Base-by-base conservation (phyloP, 1,284 basidiomycete species). In the Quambalaria eucalypti region DNA sequence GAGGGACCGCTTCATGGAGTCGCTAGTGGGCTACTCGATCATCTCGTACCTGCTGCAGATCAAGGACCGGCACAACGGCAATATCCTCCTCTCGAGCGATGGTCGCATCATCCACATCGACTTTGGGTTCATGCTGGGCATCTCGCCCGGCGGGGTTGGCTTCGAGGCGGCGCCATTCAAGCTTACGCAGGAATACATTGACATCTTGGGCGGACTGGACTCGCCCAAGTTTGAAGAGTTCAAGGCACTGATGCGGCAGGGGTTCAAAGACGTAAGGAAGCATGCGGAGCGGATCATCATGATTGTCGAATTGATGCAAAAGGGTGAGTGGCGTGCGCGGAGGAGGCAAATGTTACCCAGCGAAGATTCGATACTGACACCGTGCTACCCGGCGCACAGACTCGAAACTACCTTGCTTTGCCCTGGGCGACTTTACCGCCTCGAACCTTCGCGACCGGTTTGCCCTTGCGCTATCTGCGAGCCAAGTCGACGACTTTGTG, bases 101-200 rank as follows among this genome's bases (percentile, higher is more conserved):
- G 95, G 95, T 0, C 92, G 95, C 68, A 79, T 93, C 16, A 84
- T 93, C 57, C 69, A 97, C 76, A 97, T 97, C 64, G 95, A 98
- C 77, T 99, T 98, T 76, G 95, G 95, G 0, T 98, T 98, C 79
- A 95, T 99, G 82, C 82, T 99, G 2, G 73, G 73, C 31, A 51
- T 88, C 87, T 91, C 90, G 4, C 95, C 95, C 0, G 79, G 79
- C 5, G 93, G 93, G 12, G 95, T 99, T 62, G 90, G 93, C 25
- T 98, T 99, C 74, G 95, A 99, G 78, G 93, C 92, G 12, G 92
- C 95, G 4, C 95, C 95, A 1, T 99, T 99, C 82, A 99, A 99
- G 77, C 79, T 98, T 28, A 86, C 91, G n/a, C 73, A 80, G 71
- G 93, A 99, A 77, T 98, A 99, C 77, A 83, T 99, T 50, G 93